Base-by-base conservation (phyloP, 2,329 filamentous ascomycete genomes). In the Pseudogymnoascus sp. region DNA sequence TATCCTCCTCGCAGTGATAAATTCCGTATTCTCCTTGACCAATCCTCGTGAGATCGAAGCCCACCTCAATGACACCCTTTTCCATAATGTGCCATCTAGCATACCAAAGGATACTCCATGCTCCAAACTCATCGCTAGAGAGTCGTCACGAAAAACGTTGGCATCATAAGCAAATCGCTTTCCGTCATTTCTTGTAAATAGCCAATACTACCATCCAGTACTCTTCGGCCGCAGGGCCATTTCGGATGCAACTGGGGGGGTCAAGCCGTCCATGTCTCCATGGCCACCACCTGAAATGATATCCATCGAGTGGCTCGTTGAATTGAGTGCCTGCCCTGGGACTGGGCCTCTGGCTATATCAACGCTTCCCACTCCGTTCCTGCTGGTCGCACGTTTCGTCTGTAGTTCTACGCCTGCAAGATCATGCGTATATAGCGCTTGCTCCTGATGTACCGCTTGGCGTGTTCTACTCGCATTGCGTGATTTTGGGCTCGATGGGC, bases 401-500 rank as follows among this genome's bases (percentile, higher is more conserved):
- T n/a, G 13, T 40, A 40, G 58, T 27, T 37, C 21, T 18, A 27
- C 33, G 27, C 33, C 33, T 15, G 33, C 58, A 18, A 39, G 58
- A 10, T 63, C 21, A 27, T 63, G 59, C 4, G 59, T 35, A 9
- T 58, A 18, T 27, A 61, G 21, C 12, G 25, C 40, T 33, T 25
- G 29, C 31, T 55, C 42, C 12, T 63, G 40, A 18, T 45, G n/a
- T 5, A 15, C 27, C 2, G 21, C 18, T 13, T 63, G 31, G 0
- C 59, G 29, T 12, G 15, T 63, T n/a, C 45, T 42, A 40, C 40
- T 61, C 18, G 58, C 58, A 63, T 42, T 63, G 7, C 39, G 58
- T 21, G 61, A 58, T 31, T 63, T 61, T 3, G 61, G 42, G 33
- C 35, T 27, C 2, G 27, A 39, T 29, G 61, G 59, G 29, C 61